Conservation (phyloP, 1,139 yeast genomes). For the Candida sojae region DNA sequence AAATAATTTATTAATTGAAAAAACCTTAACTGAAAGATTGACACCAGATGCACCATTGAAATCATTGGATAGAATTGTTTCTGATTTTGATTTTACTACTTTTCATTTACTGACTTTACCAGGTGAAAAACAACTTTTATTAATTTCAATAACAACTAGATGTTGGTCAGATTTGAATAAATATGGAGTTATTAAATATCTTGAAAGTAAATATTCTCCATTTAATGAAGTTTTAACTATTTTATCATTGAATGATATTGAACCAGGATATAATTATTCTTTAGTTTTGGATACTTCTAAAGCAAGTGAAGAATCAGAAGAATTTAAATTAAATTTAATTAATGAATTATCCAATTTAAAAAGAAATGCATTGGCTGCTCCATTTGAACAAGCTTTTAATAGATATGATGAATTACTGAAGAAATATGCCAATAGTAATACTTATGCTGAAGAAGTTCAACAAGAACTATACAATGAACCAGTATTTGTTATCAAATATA, state of each 20-base stretch:
- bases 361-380: conserved; percentile 88
- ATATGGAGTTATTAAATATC: conserved; percentile 60
- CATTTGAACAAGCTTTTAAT: conserved; percentile 82
- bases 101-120: conserved; percentile 84
- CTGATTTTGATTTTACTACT: conserved; percentile 95
- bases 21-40: conserved; percentile 42
- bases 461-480: conserved; percentile 50
- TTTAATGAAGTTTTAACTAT: conserved; percentile 31
- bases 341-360: conserved; percentile 72
- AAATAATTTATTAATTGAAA: conserved; percentile 43
- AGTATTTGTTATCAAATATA: conserved; percentile 77
- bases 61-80: conserved; percentile 83
- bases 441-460: conserved; percentile 55
- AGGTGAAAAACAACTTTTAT: conserved; percentile 61
- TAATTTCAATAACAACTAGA: conserved; percentile 71
- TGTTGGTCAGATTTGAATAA: conserved; percentile 73
- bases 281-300: conserved; percentile 63
- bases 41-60: conserved; percentile 37
- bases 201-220: conserved; percentile 38
- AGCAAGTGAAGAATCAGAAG: conserved; percentile 42
- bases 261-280: conserved; percentile 82
- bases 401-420: conserved; percentile 73
- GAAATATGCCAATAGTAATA: conserved; percentile 47
- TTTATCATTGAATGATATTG: conserved; percentile 41
- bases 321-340: conserved; percentile 52